Percentiles rank a stretch among this genome's conserved stretches.
Conservation (phyloP, 2,329 filamentous ascomycete genomes). For the Aspergillus sp. region DNA sequence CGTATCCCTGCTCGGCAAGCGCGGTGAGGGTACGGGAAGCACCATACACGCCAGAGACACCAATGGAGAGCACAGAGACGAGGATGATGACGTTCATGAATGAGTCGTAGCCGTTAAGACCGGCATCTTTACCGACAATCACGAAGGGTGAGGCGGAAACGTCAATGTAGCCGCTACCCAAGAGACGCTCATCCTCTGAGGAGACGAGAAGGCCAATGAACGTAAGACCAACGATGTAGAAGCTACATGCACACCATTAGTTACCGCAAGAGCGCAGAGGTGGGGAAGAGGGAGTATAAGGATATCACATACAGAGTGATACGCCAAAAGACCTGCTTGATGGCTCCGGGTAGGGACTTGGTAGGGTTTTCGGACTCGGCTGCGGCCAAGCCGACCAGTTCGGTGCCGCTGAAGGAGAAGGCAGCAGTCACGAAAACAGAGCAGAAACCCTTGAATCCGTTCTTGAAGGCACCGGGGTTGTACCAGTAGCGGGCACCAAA, state of each 20-base stretch:
- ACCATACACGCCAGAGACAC: slow-evolving; percentile 63
- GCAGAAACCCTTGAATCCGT: slow-evolving; percentile 63
- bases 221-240: slow-evolving; percentile 53
- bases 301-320: slow-evolving; percentile 42
- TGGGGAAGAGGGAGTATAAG: not conserved
- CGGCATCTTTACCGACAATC: slow-evolving; percentile 65
- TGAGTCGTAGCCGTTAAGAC: slow-evolving; percentile 63
- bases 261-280: not conserved
- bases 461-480: slow-evolving; percentile 51
- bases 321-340: slow-evolving; percentile 58
- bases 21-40: slow-evolving; percentile 62
- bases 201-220: slow-evolving; percentile 53
- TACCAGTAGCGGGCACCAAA: slow-evolving; percentile 32
- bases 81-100: slow-evolving; percentile 72
- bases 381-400: slow-evolving; percentile 75
- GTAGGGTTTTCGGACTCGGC: slow-evolving; percentile 74
- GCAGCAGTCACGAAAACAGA: slow-evolving; percentile 49
- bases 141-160: slow-evolving; percentile 67
- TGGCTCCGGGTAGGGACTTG: slow-evolving; percentile 66
- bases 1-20: slow-evolving; percentile 52
- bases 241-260: slow-evolving; percentile 27
- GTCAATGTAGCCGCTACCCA: slow-evolving; percentile 45
- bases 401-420: slow-evolving; percentile 60
- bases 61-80: slow-evolving; percentile 63
- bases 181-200: slow-evolving; percentile 44